Percentiles rank a stretch among this genome's conserved stretches.
These are phyloP conservation scores for Cicer yamashitae DNA, from an alignment of 306 rosid species.

Conservation along the genomic window DNA sequence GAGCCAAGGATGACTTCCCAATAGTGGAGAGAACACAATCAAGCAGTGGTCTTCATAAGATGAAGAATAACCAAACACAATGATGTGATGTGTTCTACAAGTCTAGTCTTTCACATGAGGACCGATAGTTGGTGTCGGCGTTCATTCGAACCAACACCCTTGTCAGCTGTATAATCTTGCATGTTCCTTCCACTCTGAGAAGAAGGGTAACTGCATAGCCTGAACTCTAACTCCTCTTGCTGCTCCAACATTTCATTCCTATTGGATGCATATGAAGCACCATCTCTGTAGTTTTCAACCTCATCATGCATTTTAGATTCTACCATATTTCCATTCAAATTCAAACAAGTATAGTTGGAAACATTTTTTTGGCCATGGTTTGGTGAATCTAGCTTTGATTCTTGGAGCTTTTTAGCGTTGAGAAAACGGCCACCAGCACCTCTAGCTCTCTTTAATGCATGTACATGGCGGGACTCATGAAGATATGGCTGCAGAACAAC, in stretches of 20 bases:
- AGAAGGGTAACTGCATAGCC: conserved; percentile 63
- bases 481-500: conserved; percentile 69
- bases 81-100: conserved; percentile 19
- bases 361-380: conserved; percentile 40
- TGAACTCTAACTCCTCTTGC: conserved; percentile 47
- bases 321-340: conserved; percentile 39
- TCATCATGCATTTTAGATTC: conserved; percentile 48
- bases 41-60: conserved; percentile 34
- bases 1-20: conserved; percentile 91
- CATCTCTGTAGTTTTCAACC: conserved; percentile 50
- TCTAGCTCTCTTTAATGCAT: conserved; percentile 76
- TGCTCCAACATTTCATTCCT: conserved; percentile 46
- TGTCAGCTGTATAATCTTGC: conserved; percentile 45
- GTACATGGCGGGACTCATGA: conserved; percentile 77
- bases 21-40: conserved; percentile 37
- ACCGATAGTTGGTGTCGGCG: conserved; percentile 50
- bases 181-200: conserved; percentile 48
- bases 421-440: conserved; percentile 81
- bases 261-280: conserved; percentile 41
- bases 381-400: conserved; percentile 36
- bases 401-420: conserved; percentile 54
- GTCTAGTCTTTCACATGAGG: conserved; percentile 49
- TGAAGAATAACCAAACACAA: conserved; percentile 40
- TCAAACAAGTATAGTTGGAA: conserved; percentile 41
- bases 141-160: conserved; percentile 48